Conservation (phyloP, 352 stramenopile species). For the Discostella stelligera region DNA sequence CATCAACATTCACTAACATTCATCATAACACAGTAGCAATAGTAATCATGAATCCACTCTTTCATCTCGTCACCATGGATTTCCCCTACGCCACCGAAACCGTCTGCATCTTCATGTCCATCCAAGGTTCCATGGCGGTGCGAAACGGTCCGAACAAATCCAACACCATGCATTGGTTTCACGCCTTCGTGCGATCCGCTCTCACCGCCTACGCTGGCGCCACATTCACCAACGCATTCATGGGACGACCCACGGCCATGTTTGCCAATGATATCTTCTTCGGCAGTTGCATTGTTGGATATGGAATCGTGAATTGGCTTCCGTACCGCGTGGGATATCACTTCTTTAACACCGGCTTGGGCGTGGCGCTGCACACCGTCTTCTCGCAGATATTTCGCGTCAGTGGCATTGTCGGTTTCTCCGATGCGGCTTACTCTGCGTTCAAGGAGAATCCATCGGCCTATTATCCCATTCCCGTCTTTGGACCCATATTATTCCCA, state of each 20-base stretch:
- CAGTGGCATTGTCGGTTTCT: conserved; percentile 60
- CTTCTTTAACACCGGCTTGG: conserved; percentile 52
- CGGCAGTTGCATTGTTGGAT: conserved; percentile 61
- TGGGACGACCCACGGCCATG: conserved; percentile 77
- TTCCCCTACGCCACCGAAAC: conserved; percentile 40
- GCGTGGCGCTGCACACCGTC: conserved; percentile 46
- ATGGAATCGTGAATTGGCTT: conserved; percentile 62
- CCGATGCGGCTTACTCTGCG: conserved; percentile 43
- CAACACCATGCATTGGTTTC: conserved; percentile 70
- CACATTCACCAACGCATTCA: conserved; percentile 70
- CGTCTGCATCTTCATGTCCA: conserved; percentile 37
- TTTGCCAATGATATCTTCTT: conserved; percentile 73
- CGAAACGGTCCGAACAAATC: conserved; percentile 69
- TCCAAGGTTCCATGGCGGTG: conserved; percentile 60
- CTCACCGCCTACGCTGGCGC: conserved; percentile 65
- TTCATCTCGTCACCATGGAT: conserved; percentile 29
- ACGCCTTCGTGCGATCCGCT: conserved; percentile 68
- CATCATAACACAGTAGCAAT: too few relatives aligned
- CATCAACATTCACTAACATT: too few relatives aligned
- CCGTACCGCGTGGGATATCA: conserved; percentile 69
- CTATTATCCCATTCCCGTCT: conserved; percentile 76
- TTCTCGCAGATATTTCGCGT: conserved; percentile 72
- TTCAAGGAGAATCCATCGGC: conserved; percentile 61
- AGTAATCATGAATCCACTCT: conserved; percentile 33
- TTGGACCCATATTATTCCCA: conserved; percentile 78